Evolutionary conservation across 495 filamentous ascomycete genomes (phyloP), one percentile per base, ranked within the genome.

Genomic region (Durotheca rogersii): DNA sequence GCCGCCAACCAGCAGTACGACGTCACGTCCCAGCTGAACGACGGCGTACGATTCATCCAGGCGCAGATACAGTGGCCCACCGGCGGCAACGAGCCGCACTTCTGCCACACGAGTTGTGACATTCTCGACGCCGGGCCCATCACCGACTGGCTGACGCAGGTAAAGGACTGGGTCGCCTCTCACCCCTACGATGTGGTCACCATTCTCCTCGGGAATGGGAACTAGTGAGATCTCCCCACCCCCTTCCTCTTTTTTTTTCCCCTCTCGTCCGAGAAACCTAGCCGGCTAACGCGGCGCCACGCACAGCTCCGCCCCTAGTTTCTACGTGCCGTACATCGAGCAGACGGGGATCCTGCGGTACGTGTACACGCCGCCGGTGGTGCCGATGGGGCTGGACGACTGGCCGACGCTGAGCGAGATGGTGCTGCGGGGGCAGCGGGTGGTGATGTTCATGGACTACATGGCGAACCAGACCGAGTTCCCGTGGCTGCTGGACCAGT

Each of bases 151-250:
- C 81, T 97, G 27, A 72, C 68, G 1, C 72, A 69, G 6, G 85
- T 97, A 16, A 74, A 74, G 40, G 58, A 68, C 35, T 97, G 92
- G 92, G 80, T 97, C 12, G 70, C 71, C 4, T 61, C 65, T 1
- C 82, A 97, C 58, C 90, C 89, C 0, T 93, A 89, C 66, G 90
- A 97, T 53, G 85, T 96, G 3, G 81, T 97, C n/a, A 95, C 90
- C 3, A 81, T 96, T 41, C 72, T 97, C 6, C 79, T 97, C 36
- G 89, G 86, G 11, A 97, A 97, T 67, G 82, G 77, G 51, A 89
- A 93, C 70, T 84, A 75, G 62, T 66, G 72, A 49, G 71, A 27
- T 27, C 23, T 9, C 23, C n/a, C n/a, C n/a, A n/a, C n/a, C n/a
- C n/a, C n/a, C n/a, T n/a, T n/a, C n/a, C n/a, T n/a, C n/a, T n/a